A percentile compares a stretch with the other conserved stretches of the same genome.
Conservation (phyloP, 2,329 filamentous ascomycete species). For the Fusarium sp. region DNA sequence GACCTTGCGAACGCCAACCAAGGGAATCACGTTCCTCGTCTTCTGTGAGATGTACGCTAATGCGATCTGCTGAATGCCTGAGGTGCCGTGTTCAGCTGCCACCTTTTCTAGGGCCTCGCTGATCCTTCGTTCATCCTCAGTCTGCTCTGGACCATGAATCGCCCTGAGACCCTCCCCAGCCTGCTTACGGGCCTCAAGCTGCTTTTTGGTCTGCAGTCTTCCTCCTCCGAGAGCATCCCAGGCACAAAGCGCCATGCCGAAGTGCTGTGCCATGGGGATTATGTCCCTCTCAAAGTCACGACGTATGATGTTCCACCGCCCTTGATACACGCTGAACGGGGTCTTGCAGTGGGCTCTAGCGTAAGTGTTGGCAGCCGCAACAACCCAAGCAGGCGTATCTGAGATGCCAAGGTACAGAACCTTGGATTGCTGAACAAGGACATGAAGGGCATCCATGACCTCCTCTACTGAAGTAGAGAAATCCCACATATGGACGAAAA, state of each 20-base stretch:
- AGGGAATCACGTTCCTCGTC: background rate
- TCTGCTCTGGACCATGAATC: background rate
- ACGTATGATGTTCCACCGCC: background rate
- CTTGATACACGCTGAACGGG: background rate
- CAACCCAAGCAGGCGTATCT: background rate
- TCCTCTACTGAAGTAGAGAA: background rate
- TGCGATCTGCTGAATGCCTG: background rate
- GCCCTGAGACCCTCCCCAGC: background rate
- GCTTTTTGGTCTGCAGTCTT: background rate
- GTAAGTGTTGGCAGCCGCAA: background rate
- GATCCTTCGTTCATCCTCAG: background rate
- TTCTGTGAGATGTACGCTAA: background rate
- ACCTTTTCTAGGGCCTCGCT: background rate
- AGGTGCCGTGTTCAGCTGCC: background rate
- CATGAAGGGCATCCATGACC: background rate
- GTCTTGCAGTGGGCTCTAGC: background rate
- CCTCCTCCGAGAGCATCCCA: background rate
- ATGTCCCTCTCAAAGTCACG: background rate
- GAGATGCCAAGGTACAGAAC: background rate
- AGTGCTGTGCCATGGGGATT: background rate
- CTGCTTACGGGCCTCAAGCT: background rate
- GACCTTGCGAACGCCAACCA: background rate
- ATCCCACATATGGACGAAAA: background rate
- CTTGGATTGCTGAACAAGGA: background rate
- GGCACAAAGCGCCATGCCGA: background rate